Percentiles rank a stretch among this genome's conserved stretches.
Evolutionary conservation across 2,329 filamentous ascomycete species (phyloP).

Genomic region (Verruconis gallopava): DNA sequence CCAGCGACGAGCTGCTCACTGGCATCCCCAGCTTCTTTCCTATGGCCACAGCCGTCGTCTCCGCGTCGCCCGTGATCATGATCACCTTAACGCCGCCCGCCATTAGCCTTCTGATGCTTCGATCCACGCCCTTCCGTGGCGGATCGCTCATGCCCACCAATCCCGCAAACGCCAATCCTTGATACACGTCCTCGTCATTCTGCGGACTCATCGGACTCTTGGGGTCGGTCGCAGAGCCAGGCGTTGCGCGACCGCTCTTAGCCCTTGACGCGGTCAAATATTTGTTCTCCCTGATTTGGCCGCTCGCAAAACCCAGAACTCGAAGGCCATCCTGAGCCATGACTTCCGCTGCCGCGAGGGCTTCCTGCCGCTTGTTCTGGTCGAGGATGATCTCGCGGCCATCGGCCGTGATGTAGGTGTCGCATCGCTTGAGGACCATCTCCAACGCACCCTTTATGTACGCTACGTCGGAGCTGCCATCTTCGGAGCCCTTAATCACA

Average conservation of each 20-base stretch:
- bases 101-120: conserved; percentile 80
- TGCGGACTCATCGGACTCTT: too few relatives aligned
- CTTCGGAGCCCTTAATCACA: conserved; percentile 45
- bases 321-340: conserved; percentile 85
- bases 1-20: conserved; percentile 46
- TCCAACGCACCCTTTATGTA: conserved; percentile 96
- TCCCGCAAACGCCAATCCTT: conserved; percentile 75
- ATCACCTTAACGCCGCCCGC: conserved; percentile 91
- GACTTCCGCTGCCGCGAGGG: conserved; percentile 62
- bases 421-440: conserved; percentile 71
- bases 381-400: conserved; percentile 81
- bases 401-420: conserved; percentile 77
- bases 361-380: conserved; percentile 58
- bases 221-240: conserved; percentile 16
- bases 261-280: conserved; percentile 15
- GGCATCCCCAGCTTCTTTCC: conserved; percentile 92
- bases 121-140: conserved; percentile 76
- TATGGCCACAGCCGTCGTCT: conserved; percentile 88
- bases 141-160: conserved; percentile 96
- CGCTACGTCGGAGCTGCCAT: conserved; percentile 53
- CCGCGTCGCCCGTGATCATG: conserved; percentile 97
- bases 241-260: conserved; percentile 16
- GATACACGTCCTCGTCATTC: conserved; percentile 62
- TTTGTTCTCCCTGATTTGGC: conserved; percentile 36
- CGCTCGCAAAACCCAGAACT: conserved; percentile 88